Conservation (phyloP, 192 early-diverging fungal species). For the Neocallimastix lanati region DNA sequence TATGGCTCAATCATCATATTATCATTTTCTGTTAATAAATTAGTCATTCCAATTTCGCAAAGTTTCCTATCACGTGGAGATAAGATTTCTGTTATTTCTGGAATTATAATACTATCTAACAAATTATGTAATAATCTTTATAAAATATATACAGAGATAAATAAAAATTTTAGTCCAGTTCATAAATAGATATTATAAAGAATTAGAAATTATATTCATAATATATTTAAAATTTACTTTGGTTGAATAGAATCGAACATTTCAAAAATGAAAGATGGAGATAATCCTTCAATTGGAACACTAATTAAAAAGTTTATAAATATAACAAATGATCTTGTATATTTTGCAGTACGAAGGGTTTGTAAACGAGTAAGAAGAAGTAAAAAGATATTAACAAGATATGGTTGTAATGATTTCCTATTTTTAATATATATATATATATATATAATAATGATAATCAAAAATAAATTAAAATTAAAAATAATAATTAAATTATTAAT, state of each 20-base stretch:
- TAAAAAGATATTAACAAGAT: constrained; percentile 38
- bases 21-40: constrained; percentile 32
- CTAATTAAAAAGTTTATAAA: constrained; percentile 46
- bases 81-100: constrained; percentile 35
- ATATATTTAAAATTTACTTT: constrained; percentile 12
- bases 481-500: too few species aligned
- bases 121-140: constrained; percentile 43
- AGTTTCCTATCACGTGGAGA: constrained; percentile 40
- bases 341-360: constrained; percentile 20
- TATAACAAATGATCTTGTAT: constrained; percentile 43
- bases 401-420: constrained; percentile 21
- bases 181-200: too few species aligned
- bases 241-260: constrained; percentile 38
- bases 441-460: too few species aligned
- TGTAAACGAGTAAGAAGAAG: constrained; percentile 30
- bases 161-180: too few species aligned
- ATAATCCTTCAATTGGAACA: constrained; percentile 35
- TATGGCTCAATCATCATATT: constrained; percentile 32
- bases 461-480: too few species aligned
- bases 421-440: too few species aligned
- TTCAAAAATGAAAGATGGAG: constrained; percentile 34
- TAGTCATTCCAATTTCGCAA: constrained; percentile 40
- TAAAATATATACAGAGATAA: too few species aligned
- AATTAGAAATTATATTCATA: too few species aligned
- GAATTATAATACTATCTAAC: constrained; percentile 39